Evolutionary conservation across 1,284 basidiomycete species (phyloP).

Genomic region (Malassezia nana): DNA sequence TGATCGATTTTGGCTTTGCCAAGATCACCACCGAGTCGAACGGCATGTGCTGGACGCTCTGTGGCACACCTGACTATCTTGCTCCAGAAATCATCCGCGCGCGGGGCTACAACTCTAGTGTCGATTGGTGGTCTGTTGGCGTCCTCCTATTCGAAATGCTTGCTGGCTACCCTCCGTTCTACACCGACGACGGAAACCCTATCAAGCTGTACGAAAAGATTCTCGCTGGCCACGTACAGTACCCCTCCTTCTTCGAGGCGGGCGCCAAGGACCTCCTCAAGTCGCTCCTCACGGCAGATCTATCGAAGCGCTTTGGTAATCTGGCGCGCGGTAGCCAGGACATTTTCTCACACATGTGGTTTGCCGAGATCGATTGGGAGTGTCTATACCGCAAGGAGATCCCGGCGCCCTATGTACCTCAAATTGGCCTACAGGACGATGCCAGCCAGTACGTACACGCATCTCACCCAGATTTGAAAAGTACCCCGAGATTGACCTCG

Average conservation of each 20-base stretch:
- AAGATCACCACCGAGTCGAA: constrained; percentile 61
- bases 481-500: constrained; percentile 42
- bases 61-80: constrained; percentile 74
- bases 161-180: constrained; percentile 49
- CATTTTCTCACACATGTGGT: constrained; percentile 94
- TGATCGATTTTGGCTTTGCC: constrained; percentile 96
- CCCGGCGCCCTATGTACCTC: constrained; percentile 85
- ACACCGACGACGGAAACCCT: constrained; percentile 55
- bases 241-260: constrained; percentile 71
- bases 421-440: constrained; percentile 49
- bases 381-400: constrained; percentile 75
- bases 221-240: constrained; percentile 71
- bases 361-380: constrained; percentile 89
- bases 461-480: constrained; percentile 23
- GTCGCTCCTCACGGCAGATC: constrained; percentile 78
- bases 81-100: constrained; percentile 59
- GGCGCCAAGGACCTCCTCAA: constrained; percentile 76
- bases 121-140: constrained; percentile 97
- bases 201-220: constrained; percentile 90
- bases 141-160: constrained; percentile 65
- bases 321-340: constrained; percentile 81
- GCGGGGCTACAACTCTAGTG: constrained; percentile 89
- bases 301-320: constrained; percentile 87
- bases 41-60: constrained; percentile 90
- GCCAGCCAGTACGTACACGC: constrained; percentile 34